phyloP scores from a whole-genome alignment of 176 grass and related monocot species.

The sorghum (Sorghum bicolor) region Sorghum_bicolor_NCBIv3 NC_012872.2:58784001-58784500 shows the following conservation, averaged over 20 bases:
- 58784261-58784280: constrained; percentile 67
- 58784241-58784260: constrained; percentile 79
- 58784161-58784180: constrained; percentile 52
- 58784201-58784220: constrained; percentile 55
- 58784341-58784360: constrained; percentile 81
- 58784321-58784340: constrained; percentile 73
- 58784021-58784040: constrained; percentile 39
- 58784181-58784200: constrained; percentile 60
- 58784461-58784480: neutral
- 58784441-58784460: neutral
- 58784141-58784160: constrained; percentile 42
- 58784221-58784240: constrained; percentile 75
- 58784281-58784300: constrained; percentile 70
- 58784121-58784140: constrained; percentile 35
- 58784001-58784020: constrained; percentile 14
- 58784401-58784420: constrained; percentile 76
- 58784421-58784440: constrained; percentile 65
- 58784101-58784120: neutral
- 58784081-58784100: neutral
- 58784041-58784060: constrained; percentile 15
- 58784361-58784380: constrained; percentile 55
- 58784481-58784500: neutral
- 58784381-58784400: constrained; percentile 65
- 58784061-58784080: neutral
- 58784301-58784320: constrained; percentile 61